Conservation (phyloP, 1,139 yeast genomes). For the Diutina mesorugosa region DNA sequence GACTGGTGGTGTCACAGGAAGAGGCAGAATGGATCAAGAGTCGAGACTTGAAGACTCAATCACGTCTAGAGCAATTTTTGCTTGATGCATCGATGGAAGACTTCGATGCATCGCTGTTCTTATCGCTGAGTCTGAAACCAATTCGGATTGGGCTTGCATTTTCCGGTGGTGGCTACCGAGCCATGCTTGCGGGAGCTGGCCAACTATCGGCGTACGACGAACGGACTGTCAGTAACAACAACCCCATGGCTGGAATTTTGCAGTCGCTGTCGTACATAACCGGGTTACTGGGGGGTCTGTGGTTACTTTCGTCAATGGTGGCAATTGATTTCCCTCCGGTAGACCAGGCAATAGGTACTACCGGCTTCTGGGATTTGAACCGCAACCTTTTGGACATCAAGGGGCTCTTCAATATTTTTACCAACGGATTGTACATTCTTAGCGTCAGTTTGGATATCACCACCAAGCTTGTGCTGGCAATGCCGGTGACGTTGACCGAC, state of each 20-base stretch:
- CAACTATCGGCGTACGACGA: conserved; percentile 23
- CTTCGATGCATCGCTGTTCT: conserved; percentile 20
- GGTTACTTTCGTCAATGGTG: conserved; percentile 72
- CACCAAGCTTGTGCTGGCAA: background rate
- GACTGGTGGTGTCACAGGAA: background rate
- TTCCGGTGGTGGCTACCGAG: conserved; percentile 35
- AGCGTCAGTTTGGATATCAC: background rate
- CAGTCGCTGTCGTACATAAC: conserved; percentile 63
- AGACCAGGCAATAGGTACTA: background rate
- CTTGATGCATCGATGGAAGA: conserved; percentile 21
- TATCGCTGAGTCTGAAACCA: conserved; percentile 13
- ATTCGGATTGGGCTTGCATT: conserved; percentile 30
- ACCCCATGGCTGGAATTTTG: conserved; percentile 67
- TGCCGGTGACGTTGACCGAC: conserved; percentile 40
- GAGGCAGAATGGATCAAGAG: conserved; percentile 6
- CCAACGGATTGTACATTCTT: background rate
- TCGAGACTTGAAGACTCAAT: conserved; percentile 19
- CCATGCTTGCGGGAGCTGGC: conserved; percentile 33
- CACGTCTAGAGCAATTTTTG: conserved; percentile 18
- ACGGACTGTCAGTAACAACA: conserved; percentile 12
- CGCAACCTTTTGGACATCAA: background rate
- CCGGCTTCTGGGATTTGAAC: background rate
- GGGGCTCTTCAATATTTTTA: background rate
- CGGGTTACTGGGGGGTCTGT: conserved; percentile 79
- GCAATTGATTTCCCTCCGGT: conserved; percentile 41